Evolutionary conservation across 2,329 filamentous ascomycete species (phyloP).

Genomic region (Xylaria multiplex): DNA sequence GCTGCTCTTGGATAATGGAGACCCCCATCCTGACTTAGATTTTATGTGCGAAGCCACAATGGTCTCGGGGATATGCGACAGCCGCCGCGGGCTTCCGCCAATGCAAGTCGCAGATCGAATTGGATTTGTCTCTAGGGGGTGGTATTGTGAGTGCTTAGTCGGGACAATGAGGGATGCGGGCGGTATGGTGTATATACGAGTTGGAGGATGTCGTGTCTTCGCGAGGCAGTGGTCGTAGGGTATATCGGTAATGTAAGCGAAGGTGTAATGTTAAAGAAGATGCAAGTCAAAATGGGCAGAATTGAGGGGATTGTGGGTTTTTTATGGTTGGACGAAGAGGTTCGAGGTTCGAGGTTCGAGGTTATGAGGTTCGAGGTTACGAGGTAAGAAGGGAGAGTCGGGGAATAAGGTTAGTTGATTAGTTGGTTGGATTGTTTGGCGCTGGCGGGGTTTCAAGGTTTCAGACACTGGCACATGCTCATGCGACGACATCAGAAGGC

Average conservation of each 20-base stretch:
- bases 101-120: slow-evolving; percentile 17
- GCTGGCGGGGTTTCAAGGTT: slow-evolving; percentile 37
- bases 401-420: slow-evolving; percentile 1
- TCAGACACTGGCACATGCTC: slow-evolving; percentile 33
- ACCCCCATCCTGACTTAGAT: slow-evolving; percentile 75
- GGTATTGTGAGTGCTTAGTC: background rate
- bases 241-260: background rate
- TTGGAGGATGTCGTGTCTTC: slow-evolving; percentile 15
- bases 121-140: background rate
- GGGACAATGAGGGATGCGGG: background rate
- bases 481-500: slow-evolving; percentile 33
- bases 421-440: background rate
- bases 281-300: slow-evolving; percentile 3
- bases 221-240: background rate
- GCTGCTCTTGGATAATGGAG: slow-evolving; percentile 87
- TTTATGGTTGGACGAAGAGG: slow-evolving; percentile 1
- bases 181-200: slow-evolving; percentile 5
- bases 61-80: slow-evolving; percentile 27
- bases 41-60: slow-evolving; percentile 36
- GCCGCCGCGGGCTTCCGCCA: slow-evolving; percentile 20
- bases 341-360: background rate
- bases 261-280: slow-evolving; percentile 5
- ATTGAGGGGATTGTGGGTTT: background rate
- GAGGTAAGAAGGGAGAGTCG: background rate
- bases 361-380: too few species aligned